phyloP scores from a whole-genome alignment of 2,329 filamentous ascomycete genomes.

The Nemania sp. region DNA sequence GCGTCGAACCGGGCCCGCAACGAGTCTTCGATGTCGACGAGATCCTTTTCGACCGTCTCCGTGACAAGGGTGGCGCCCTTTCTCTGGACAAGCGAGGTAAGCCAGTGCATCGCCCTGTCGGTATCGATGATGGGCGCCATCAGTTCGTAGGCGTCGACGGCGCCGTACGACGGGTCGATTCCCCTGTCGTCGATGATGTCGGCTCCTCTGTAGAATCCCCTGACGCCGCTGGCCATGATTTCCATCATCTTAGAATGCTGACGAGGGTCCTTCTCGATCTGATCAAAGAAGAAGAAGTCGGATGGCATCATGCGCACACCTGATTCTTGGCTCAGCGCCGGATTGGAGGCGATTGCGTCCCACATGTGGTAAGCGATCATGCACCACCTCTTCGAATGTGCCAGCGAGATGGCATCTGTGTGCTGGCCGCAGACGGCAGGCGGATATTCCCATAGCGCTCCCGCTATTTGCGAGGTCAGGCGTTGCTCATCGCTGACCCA shows the following conservation, averaged over 20 bases:
- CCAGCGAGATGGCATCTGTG: conserved; percentile 46
- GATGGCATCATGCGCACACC: conserved; percentile 46
- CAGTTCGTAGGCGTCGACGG: conserved; percentile 50
- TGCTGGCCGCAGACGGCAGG: conserved; percentile 51
- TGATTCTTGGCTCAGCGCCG: conserved; percentile 39
- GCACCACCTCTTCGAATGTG: conserved; percentile 47
- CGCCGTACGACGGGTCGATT: conserved; percentile 42
- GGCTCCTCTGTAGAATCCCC: conserved; percentile 44
- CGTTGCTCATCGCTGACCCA: conserved; percentile 47
- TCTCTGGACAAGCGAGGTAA: conserved; percentile 46
- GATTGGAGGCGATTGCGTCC: conserved; percentile 45
- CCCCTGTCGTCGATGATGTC: conserved; percentile 44
- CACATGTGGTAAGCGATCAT: conserved; percentile 49
- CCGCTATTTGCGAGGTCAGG: conserved; percentile 52
- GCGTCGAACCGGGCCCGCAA: conserved; percentile 43
- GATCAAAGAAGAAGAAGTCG: conserved; percentile 46
- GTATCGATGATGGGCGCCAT: conserved; percentile 53
- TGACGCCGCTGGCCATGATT: conserved; percentile 46
- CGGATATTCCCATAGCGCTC: conserved; percentile 53
- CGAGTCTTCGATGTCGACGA: conserved; percentile 43
- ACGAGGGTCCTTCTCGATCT: conserved; percentile 41
- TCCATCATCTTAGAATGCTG: conserved; percentile 47
- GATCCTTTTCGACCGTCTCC: conserved; percentile 44
- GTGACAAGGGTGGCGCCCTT: conserved; percentile 49
- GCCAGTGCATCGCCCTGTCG: conserved; percentile 48